Base-by-base conservation (phyloP, 2,329 filamentous ascomycete species). In the Penicillium italicum region DNA sequence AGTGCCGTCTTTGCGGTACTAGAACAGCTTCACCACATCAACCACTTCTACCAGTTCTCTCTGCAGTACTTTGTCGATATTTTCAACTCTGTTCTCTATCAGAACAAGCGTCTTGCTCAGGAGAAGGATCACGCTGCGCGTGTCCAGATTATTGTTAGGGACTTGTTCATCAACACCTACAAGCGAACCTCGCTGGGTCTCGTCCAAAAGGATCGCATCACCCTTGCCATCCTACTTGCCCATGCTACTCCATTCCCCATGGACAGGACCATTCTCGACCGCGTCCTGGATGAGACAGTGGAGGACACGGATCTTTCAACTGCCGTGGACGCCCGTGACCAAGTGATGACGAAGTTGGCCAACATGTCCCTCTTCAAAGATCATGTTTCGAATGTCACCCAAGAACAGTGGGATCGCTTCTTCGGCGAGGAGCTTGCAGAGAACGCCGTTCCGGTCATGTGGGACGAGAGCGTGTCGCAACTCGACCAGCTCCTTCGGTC, bases 41-140 rank as follows among this genome's bases (percentile, higher is more conserved):
- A 99, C 74, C 94, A 97, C 79, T 97, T 97, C 77, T 99, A 99
- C 75, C 95, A 97, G 72, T 99, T 99, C 81, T 99, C 94, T 36
- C 82, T 99, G 57, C 92, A 97, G 74, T 99, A 96, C 77, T 99
- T 99, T 77, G 84, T 96, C 53, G 90, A 97, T 72, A 99, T 99
- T 65, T 99, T 99, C 83, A 90, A 96, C 71, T 85, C 88, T 6
- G 94, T 99, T 8, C 82, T 99, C 37, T 88, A 88, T 64, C 83
- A 85, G 56, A 95, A 95, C 74, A 86, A 87, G 67, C 85, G 85
- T 57, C 80, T 94, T 49, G 82, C 83, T 20, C 81, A 79, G 56
- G 85, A 88, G 72, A 86, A 83, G 31, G 87, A 94, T 61, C 85
- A 96, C 75, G 86, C 90, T 62, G 81, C 80, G 14, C 89, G 94